A percentile compares a stretch with the other conserved stretches of the same genome.
Evolutionary conservation across 1,284 basidiomycete genomes (phyloP).

Genomic region (Austropuccinia psidii): DNA sequence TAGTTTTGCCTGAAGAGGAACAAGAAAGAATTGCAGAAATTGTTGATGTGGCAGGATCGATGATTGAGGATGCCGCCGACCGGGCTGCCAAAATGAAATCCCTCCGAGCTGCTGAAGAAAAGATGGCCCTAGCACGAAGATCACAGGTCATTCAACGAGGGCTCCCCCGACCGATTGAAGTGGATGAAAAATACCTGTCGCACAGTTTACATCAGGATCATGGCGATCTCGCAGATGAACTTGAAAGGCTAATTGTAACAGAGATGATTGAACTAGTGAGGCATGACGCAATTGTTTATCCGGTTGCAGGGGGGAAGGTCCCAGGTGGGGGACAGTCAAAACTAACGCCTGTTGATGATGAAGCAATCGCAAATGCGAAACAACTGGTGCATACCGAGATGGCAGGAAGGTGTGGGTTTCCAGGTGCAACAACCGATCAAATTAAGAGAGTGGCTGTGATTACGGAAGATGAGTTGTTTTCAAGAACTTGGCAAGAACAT

Average conservation of each 20-base stretch:
- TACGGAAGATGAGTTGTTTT: slow-evolving; percentile 55
- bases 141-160: slow-evolving; percentile 72
- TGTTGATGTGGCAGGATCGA: slow-evolving; percentile 49
- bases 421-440: slow-evolving; percentile 68
- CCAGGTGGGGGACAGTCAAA: slow-evolving; percentile 66
- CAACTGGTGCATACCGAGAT: slow-evolving; percentile 70
- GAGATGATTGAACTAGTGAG: slow-evolving; percentile 73
- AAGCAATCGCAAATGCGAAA: slow-evolving; percentile 65
- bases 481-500: slow-evolving; percentile 61
- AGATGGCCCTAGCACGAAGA: slow-evolving; percentile 67
- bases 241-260: slow-evolving; percentile 61
- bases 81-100: slow-evolving; percentile 70
- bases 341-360: slow-evolving; percentile 71
- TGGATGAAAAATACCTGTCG: slow-evolving; percentile 55
- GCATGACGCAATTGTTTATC: slow-evolving; percentile 81
- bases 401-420: slow-evolving; percentile 69
- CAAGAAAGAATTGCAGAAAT: slow-evolving; percentile 55
- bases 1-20: slow-evolving; percentile 82
- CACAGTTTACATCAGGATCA: slow-evolving; percentile 55
- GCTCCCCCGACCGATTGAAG: slow-evolving; percentile 70
- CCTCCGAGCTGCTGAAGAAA: slow-evolving; percentile 66
- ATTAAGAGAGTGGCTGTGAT: slow-evolving; percentile 63
- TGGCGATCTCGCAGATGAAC: slow-evolving; percentile 47
- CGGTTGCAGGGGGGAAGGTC: slow-evolving; percentile 73
- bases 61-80: slow-evolving; percentile 84